Base-by-base conservation (phyloP, 169 alveolate genomes). In the Neospora caninum region DNA sequence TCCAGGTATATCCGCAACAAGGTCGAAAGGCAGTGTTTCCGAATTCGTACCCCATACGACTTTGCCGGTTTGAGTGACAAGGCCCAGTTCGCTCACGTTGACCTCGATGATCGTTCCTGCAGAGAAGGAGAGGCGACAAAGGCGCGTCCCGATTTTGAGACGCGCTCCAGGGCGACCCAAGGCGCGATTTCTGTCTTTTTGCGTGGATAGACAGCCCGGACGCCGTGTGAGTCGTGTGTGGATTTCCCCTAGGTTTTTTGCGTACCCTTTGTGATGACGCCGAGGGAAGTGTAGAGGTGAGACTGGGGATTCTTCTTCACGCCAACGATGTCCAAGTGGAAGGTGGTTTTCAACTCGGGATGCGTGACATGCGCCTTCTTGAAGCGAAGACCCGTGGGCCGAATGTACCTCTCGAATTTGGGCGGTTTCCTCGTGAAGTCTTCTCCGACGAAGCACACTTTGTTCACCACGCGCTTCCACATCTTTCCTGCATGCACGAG, bases 371-470 rank as follows among this genome's bases (percentile, higher is more conserved):
- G 99, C 43, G 99, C 99, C 97, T 98, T 99, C 95, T 99, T 99
- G 96, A 99, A 99, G 89, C 99, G 97, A 84, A 99, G 97, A 53
- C 99, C 99, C 88, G 99, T 98, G 0, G 99, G 99, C 88, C 99
- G 96, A 91, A 99, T 99, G 88, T 97, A 98, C 88, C 99, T 98
- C 96, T 99, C 99, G 93, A 97, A 98, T 96, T 99, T 99, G 9
- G 99, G 99, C 80, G 99, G 99, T 95, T 99, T 99, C 93, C 99
- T 97, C 7, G 99, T 99, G 96, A 99, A 99, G 95, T 98, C 99
- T 86, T 99, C 99, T 22, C 99, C 99, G 7, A 99, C 99, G 95
- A 98, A 99, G 42, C 99, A 97, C 39, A 98, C 99, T 97, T 99
- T 99, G 97, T 99, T 99, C 42, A 99, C 98, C 96, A 99, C 97